These are phyloP conservation scores for Aspergillus japonicus DNA, from an alignment of 2,329 filamentous ascomycete species.

Conservation along the genomic window DNA sequence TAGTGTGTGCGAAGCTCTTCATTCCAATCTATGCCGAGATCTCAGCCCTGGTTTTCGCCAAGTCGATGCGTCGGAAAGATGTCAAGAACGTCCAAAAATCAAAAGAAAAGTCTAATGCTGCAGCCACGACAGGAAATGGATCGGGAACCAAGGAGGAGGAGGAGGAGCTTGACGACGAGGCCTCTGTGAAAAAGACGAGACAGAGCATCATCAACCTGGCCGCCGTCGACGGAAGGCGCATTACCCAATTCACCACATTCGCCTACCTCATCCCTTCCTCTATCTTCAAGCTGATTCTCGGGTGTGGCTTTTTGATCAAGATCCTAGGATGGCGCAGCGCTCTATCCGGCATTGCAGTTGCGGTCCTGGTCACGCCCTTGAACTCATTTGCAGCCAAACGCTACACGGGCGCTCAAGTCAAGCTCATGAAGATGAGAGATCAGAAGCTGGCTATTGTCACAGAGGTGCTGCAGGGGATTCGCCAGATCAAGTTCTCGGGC, in stretches of 20 bases:
- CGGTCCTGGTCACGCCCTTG: constrained; percentile 63
- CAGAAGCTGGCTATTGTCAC: constrained; percentile 71
- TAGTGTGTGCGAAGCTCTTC: constrained; percentile 61
- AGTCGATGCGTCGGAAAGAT: constrained; percentile 74
- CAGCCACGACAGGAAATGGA: constrained; percentile 20
- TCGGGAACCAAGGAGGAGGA: constrained; percentile 46
- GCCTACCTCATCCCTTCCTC: constrained; percentile 65
- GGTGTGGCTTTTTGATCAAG: constrained; percentile 61
- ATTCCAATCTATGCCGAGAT: constrained; percentile 71
- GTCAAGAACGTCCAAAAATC: constrained; percentile 41
- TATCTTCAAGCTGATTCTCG: constrained; percentile 62
- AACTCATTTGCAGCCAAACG: constrained; percentile 66
- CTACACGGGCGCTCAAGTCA: constrained; percentile 64
- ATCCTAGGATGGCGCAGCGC: constrained; percentile 71
- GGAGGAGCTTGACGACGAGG: constrained; percentile 48
- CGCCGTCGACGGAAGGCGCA: constrained; percentile 67
- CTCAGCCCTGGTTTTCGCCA: constrained; percentile 71
- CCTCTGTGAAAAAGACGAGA: constrained; percentile 45
- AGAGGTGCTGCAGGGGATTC: constrained; percentile 73
- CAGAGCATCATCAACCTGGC: constrained; percentile 76
- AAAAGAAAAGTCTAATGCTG: constrained; percentile 43
- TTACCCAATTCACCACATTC: constrained; percentile 65
- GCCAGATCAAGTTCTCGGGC: constrained; percentile 81
- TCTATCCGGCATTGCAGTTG: constrained; percentile 62
- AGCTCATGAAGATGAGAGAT: constrained; percentile 72